phyloP scores from a whole-genome alignment of 2,329 filamentous ascomycete species.

The Colletotrichum magnum region DNA sequence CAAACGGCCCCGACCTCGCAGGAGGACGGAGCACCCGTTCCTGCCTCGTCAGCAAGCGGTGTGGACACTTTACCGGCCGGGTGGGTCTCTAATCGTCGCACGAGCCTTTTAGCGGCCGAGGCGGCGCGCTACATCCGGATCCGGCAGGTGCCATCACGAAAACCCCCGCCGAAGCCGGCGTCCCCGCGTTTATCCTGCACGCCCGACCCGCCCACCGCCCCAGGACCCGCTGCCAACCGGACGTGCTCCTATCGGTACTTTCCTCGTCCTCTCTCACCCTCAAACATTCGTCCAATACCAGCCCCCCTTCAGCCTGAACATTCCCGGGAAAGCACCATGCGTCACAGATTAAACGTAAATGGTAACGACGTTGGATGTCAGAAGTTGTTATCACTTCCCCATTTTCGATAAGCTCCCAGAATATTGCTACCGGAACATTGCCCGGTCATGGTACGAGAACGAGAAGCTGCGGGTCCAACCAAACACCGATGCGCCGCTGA shows the following conservation, averaged over 20 bases:
- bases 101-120: not conserved
- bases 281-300: not conserved
- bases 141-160: slow-evolving; percentile 13
- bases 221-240: too few relatives aligned
- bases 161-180: slow-evolving; percentile 23
- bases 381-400: too few relatives aligned
- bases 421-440: too few relatives aligned
- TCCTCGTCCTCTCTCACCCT: slow-evolving; percentile 1
- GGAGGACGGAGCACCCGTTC: not conserved
- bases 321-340: too few relatives aligned
- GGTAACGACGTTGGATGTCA: too few relatives aligned
- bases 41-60: not conserved
- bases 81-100: not conserved
- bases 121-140: slow-evolving; percentile 4
- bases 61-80: too few relatives aligned
- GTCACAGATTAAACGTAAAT: too few relatives aligned
- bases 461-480: not conserved
- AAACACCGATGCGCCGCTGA: not conserved
- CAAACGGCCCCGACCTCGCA: too few relatives aligned
- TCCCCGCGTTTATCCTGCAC: slow-evolving; percentile 5
- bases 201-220: too few relatives aligned
- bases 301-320: not conserved
- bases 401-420: too few relatives aligned
- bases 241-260: slow-evolving; percentile 19
- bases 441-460: not conserved